A percentile compares a stretch with the other conserved stretches of the same genome.
These are phyloP conservation scores for Coemansia sp. DNA, from an alignment of 192 early-diverging fungal species.

Conservation along the genomic window DNA sequence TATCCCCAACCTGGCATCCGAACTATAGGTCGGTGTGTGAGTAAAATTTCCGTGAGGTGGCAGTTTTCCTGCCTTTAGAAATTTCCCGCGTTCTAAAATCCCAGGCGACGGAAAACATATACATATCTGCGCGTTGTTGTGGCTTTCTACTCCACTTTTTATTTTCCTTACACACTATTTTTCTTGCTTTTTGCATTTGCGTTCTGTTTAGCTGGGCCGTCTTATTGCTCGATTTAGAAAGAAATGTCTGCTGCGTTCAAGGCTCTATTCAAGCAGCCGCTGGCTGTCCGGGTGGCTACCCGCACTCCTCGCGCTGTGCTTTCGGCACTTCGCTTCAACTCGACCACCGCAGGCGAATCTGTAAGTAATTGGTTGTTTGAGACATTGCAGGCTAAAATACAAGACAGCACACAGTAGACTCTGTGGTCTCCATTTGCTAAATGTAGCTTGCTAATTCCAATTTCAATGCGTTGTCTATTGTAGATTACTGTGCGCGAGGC, in stretches of 20 bases:
- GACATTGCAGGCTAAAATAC: neutral
- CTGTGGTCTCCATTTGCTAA: neutral
- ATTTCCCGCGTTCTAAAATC: slow-evolving; percentile 8
- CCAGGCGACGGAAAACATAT: neutral
- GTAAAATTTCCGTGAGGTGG: slow-evolving; percentile 16
- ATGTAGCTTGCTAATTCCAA: slow-evolving; percentile 5
- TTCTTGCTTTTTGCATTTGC: slow-evolving; percentile 6
- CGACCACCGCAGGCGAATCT: slow-evolving; percentile 30
- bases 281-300: slow-evolving; percentile 37
- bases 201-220: slow-evolving; percentile 1
- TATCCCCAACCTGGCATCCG: neutral
- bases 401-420: neutral
- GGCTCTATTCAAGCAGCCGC: slow-evolving; percentile 37
- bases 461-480: slow-evolving; percentile 2
- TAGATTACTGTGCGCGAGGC: slow-evolving; percentile 98
- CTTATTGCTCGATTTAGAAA: neutral
- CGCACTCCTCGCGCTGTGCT: slow-evolving; percentile 35
- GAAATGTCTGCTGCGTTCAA: slow-evolving; percentile 44
- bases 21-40: neutral
- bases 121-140: neutral
- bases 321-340: slow-evolving; percentile 35
- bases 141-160: slow-evolving; percentile 1
- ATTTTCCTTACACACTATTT: neutral
- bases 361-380: slow-evolving; percentile 20
- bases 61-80: slow-evolving; percentile 6